These are phyloP conservation scores for Globisporangium megalacanthum DNA, from an alignment of 352 stramenopile genomes.

Conservation along the genomic window DNA sequence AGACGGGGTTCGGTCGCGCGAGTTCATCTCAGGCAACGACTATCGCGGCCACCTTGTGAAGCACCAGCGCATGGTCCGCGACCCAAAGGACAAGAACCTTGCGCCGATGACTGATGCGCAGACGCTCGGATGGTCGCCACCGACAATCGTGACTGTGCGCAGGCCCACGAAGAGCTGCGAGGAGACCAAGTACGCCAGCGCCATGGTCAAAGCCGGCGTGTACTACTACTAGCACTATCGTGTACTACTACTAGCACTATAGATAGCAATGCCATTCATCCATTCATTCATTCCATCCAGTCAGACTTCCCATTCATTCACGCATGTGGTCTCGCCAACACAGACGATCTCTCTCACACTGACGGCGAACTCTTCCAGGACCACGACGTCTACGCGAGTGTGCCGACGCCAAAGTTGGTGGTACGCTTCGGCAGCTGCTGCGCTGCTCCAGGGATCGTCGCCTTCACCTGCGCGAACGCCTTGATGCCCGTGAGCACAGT, in stretches of 20 bases:
- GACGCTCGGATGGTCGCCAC: slow-evolving; percentile 43
- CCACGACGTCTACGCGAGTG: neutral
- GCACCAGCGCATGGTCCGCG: slow-evolving; percentile 44
- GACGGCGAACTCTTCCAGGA: neutral
- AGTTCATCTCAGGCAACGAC: slow-evolving; percentile 58
- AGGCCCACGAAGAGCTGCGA: slow-evolving; percentile 62
- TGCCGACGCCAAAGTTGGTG: slow-evolving; percentile 7
- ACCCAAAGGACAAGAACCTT: slow-evolving; percentile 44
- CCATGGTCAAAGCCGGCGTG: slow-evolving; percentile 69
- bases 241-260: slow-evolving; percentile 59
- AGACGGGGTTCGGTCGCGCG: slow-evolving; percentile 24
- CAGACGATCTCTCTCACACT: neutral
- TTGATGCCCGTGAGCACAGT: slow-evolving; percentile 3
- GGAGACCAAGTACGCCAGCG: slow-evolving; percentile 58
- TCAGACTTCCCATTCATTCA: too few relatives aligned
- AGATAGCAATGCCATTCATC: neutral
- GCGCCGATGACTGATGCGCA: slow-evolving; percentile 45
- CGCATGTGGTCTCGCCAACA: too few relatives aligned
- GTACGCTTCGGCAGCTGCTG: slow-evolving; percentile 1
- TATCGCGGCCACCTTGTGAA: slow-evolving; percentile 45
- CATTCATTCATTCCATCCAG: too few relatives aligned
- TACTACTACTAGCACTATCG: slow-evolving; percentile 56
- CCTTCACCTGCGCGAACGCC: slow-evolving; percentile 2
- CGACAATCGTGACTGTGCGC: slow-evolving; percentile 37
- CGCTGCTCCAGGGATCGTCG: neutral